Percentiles rank a stretch among this genome's conserved stretches.
Evolutionary conservation across 805 yeast species (phyloP).

Genomic region (Kluyveromyces lactis): DNA sequence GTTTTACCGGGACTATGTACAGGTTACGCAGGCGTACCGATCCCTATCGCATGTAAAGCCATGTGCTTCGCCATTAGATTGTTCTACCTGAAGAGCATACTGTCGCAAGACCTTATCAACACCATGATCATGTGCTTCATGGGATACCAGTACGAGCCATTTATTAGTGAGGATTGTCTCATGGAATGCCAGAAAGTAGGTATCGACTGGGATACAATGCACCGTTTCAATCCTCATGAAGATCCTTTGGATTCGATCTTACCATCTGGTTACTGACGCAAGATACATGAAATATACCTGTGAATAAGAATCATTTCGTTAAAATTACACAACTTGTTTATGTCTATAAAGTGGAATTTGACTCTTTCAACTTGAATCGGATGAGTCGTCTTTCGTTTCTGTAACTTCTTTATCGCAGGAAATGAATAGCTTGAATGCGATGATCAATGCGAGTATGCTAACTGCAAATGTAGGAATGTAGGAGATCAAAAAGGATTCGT

Average conservation of each 20-base stretch:
- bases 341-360: too few species aligned
- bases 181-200: slow-evolving; percentile 18
- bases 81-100: slow-evolving; percentile 10
- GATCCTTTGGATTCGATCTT: slow-evolving; percentile 15
- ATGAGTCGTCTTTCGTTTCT: neutral
- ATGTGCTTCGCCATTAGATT: slow-evolving; percentile 25
- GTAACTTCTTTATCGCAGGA: neutral
- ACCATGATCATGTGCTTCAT: slow-evolving; percentile 23
- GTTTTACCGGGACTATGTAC: slow-evolving; percentile 27
- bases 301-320: too few species aligned
- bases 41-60: slow-evolving; percentile 18
- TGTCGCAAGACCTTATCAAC: slow-evolving; percentile 18
- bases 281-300: neutral
- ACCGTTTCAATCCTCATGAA: slow-evolving; percentile 12
- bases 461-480: slow-evolving; percentile 21
- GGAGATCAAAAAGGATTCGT: slow-evolving; percentile 21
- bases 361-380: too few species aligned
- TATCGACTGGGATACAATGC: slow-evolving; percentile 10
- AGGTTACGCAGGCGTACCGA: slow-evolving; percentile 28
- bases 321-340: too few species aligned
- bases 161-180: slow-evolving; percentile 12
- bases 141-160: slow-evolving; percentile 17
- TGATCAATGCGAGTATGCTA: slow-evolving; percentile 13
- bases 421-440: neutral
- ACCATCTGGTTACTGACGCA: slow-evolving; percentile 7